Percentiles rank a stretch among this genome's conserved stretches.
phyloP scores from a whole-genome alignment of 2,329 filamentous ascomycete genomes.

The Magnaporthiopsis incrustans region DNA sequence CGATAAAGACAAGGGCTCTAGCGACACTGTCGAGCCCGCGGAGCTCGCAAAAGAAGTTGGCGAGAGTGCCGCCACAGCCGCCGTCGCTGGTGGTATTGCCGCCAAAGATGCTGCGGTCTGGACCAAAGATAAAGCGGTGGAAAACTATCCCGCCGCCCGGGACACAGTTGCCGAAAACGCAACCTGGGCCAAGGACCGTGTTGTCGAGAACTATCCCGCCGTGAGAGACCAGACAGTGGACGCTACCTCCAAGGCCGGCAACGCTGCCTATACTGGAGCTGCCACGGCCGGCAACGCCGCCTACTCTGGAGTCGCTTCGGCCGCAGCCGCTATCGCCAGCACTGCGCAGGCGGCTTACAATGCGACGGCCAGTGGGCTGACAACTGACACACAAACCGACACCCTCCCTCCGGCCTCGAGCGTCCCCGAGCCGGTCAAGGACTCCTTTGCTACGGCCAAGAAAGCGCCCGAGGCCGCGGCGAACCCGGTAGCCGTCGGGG shows the following conservation, averaged over 20 bases:
- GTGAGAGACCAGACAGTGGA: not conserved
- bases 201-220: constrained; percentile 4
- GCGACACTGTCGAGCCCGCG: not conserved
- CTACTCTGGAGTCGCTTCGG: not conserved
- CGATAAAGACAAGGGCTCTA: not conserved
- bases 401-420: not conserved
- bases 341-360: not conserved
- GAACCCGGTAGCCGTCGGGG: constrained; percentile 1
- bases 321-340: not conserved
- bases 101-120: constrained; percentile 1
- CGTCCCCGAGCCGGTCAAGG: constrained; percentile 1
- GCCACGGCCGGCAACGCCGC: not conserved
- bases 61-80: not conserved
- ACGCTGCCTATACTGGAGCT: not conserved
- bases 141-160: constrained; percentile 4
- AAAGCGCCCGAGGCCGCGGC: constrained; percentile 4
- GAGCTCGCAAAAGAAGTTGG: constrained; percentile 2
- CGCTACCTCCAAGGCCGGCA: not conserved
- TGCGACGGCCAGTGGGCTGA: not conserved
- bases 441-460: not conserved
- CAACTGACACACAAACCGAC: not conserved
- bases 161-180: not conserved
- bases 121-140: not conserved
- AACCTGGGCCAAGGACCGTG: not conserved
- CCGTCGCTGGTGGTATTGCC: not conserved